These are phyloP conservation scores for Sporothrix mexicana DNA, from an alignment of 2,329 filamentous ascomycete species.

Conservation along the genomic window DNA sequence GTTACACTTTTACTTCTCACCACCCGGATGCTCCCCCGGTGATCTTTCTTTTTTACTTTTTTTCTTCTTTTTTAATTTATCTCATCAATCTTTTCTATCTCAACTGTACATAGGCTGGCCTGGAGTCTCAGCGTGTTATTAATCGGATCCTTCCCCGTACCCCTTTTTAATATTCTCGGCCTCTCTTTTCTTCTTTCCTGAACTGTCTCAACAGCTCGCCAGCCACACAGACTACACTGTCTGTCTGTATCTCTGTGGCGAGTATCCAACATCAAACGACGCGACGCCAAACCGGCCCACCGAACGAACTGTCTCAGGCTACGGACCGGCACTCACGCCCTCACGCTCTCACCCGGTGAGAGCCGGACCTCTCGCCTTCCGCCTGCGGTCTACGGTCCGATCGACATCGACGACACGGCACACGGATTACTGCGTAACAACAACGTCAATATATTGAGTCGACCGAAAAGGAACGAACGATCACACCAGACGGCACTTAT, in stretches of 20 bases:
- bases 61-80: background rate
- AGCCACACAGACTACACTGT: background rate
- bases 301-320: background rate
- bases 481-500: background rate
- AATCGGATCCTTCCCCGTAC: too few relatives aligned
- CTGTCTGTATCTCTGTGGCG: background rate
- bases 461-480: too few relatives aligned
- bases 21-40: background rate
- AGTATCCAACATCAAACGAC: background rate
- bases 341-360: constrained; percentile 1
- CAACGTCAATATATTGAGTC: background rate
- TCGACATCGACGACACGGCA: background rate
- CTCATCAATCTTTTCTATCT: background rate
- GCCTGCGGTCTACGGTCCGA: background rate
- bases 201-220: background rate
- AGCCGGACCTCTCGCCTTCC: constrained; percentile 8
- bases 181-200: background rate
- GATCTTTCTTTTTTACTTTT: background rate
- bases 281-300: background rate
- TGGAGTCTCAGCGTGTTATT: constrained; percentile 19
- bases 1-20: background rate
- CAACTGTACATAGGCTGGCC: constrained; percentile 1
- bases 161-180: background rate
- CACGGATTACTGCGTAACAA: too few relatives aligned
- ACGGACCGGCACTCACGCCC: background rate